These are phyloP conservation scores for Piloderma croceum DNA, from an alignment of 768 basidiomycete species.

Conservation along the genomic window DNA sequence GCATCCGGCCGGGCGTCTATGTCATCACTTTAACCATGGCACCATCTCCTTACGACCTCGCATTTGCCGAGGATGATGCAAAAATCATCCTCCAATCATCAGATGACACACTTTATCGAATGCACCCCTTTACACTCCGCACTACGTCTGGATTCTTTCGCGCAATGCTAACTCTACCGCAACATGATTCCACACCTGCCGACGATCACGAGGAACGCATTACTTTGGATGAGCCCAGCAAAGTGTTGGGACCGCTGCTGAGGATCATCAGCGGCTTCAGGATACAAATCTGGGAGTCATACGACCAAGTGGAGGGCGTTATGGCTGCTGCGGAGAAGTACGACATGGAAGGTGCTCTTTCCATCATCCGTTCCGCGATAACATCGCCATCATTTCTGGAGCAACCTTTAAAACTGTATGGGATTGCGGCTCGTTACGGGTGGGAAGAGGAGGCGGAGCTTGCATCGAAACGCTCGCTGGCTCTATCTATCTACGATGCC, in stretches of 20 bases:
- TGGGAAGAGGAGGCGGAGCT: constrained; percentile 8
- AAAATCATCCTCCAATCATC: constrained; percentile 38
- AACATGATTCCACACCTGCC: too few relatives aligned
- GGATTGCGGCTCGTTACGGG: constrained; percentile 7
- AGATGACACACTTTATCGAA: constrained; percentile 38
- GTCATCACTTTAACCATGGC: too few relatives aligned
- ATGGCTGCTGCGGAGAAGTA: constrained; percentile 10
- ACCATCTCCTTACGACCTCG: constrained; percentile 28
- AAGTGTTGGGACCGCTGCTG: constrained; percentile 33
- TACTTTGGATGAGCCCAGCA: constrained; percentile 29
- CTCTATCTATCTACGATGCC: constrained; percentile 7
- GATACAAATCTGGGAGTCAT: constrained; percentile 34
- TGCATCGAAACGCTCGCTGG: constrained; percentile 8
- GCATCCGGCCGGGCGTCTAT: too few relatives aligned
- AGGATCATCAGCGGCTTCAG: constrained; percentile 38
- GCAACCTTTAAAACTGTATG: constrained; percentile 11
- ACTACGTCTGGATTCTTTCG: constrained; percentile 37
- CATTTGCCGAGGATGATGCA: constrained; percentile 35
- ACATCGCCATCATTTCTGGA: constrained; percentile 3
- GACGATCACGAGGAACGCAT: constrained; percentile 10
- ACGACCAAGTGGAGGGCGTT: constrained; percentile 12
- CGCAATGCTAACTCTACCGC: constrained; percentile 24
- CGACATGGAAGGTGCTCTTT: constrained; percentile 5
- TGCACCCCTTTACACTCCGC: constrained; percentile 37
- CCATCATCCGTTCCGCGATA: constrained; percentile 8